Conservation (phyloP, 345 rosid genomes). For the Euphorbia peplus region DNA sequence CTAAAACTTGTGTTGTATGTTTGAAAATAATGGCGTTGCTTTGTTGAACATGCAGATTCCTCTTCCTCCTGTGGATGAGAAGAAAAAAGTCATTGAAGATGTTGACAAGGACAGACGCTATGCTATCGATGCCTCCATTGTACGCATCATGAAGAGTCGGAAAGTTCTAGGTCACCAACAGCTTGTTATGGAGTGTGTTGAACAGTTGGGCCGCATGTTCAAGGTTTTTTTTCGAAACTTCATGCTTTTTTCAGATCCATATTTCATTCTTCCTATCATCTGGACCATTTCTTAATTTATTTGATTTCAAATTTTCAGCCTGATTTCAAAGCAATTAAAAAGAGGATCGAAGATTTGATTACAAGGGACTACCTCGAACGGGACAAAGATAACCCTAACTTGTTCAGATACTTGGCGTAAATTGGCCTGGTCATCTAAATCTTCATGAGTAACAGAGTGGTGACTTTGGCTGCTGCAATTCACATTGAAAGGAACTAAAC, state of each 20-base stretch:
- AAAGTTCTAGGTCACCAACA: slow-evolving; percentile 43
- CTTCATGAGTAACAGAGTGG: slow-evolving; percentile 14
- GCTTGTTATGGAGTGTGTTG: slow-evolving; percentile 37
- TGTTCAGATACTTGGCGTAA: slow-evolving; percentile 36
- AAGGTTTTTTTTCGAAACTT: slow-evolving; percentile 24
- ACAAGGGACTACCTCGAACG: slow-evolving; percentile 37
- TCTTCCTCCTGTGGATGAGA: slow-evolving; percentile 38
- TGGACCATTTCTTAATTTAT: slow-evolving; percentile 4
- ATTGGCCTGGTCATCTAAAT: slow-evolving; percentile 1
- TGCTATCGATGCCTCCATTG: slow-evolving; percentile 42
- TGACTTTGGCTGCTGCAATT: slow-evolving; percentile 14
- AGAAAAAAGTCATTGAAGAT: slow-evolving; percentile 38
- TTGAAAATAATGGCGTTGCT: neutral
- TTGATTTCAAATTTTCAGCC: slow-evolving; percentile 31
- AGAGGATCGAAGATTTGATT: slow-evolving; percentile 41
- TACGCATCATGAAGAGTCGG: slow-evolving; percentile 50
- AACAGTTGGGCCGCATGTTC: slow-evolving; percentile 36
- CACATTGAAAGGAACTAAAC: slow-evolving; percentile 7
- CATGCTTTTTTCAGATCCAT: neutral
- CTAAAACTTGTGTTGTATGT: neutral
- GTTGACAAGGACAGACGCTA: slow-evolving; percentile 37
- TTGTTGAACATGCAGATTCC: slow-evolving; percentile 32
- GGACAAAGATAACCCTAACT: slow-evolving; percentile 33
- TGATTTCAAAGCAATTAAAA: slow-evolving; percentile 41
- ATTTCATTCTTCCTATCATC: slow-evolving; percentile 1